A percentile compares a stretch with the other conserved stretches of the same genome.
Conservation (phyloP, 352 stramenopile species). For the Phytophthora sansomeana region DNA sequence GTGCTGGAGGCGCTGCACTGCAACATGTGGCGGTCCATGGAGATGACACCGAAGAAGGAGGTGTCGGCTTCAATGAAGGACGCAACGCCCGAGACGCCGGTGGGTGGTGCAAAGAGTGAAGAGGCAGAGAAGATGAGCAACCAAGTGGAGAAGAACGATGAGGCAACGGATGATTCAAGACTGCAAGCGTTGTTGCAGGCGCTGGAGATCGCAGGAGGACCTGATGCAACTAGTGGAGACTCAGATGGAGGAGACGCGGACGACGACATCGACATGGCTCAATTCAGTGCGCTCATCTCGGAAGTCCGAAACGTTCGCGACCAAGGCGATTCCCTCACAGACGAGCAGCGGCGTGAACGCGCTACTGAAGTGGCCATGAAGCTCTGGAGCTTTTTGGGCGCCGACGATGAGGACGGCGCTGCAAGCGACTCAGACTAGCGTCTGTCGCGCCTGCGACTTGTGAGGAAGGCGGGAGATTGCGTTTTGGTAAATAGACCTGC, state of each 20-base stretch:
- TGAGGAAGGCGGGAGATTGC: too few species aligned
- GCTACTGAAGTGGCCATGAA: slow-evolving; percentile 82
- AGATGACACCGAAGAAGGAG: slow-evolving; percentile 42
- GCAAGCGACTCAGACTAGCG: slow-evolving; percentile 36
- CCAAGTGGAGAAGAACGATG: slow-evolving; percentile 14
- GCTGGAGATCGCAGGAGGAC: slow-evolving; percentile 46
- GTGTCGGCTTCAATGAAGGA: background rate
- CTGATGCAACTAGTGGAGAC: slow-evolving; percentile 6
- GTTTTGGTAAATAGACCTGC: too few species aligned
- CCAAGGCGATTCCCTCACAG: slow-evolving; percentile 52
- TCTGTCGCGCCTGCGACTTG: too few species aligned
- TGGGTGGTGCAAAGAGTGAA: slow-evolving; percentile 11
- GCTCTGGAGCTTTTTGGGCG: slow-evolving; percentile 72
- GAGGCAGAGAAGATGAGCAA: slow-evolving; percentile 1
- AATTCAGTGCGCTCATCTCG: slow-evolving; percentile 70
- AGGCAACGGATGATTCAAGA: slow-evolving; percentile 40
- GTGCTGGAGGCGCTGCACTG: slow-evolving; percentile 81
- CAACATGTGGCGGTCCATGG: slow-evolving; percentile 85
- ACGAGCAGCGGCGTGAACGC: slow-evolving; percentile 72
- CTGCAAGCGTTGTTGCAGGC: slow-evolving; percentile 58
- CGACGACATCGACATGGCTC: slow-evolving; percentile 61
- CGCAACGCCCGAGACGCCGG: background rate
- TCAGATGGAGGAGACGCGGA: slow-evolving; percentile 24
- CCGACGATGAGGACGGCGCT: slow-evolving; percentile 45
- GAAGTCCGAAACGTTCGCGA: slow-evolving; percentile 76